Base-by-base conservation (phyloP, 345 rosid genomes). In the Aquilaria yunnanensis region DNA sequence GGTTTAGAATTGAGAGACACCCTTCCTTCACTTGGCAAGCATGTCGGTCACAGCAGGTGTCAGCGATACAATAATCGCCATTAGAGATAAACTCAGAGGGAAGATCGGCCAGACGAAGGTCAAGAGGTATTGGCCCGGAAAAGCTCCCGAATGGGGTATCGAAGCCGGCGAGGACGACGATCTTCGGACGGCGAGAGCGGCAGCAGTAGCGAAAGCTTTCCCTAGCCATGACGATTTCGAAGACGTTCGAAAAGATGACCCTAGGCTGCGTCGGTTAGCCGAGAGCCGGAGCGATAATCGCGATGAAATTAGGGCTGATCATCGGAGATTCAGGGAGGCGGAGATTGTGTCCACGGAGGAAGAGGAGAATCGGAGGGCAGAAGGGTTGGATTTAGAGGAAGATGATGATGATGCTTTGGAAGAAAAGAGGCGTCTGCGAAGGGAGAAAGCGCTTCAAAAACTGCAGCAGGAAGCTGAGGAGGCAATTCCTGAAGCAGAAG, bases 11-110 rank as follows among this genome's bases (percentile, higher is more conserved):
- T 37, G 5, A 1, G 43, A 37, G 43, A 0, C 43, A 37, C 5
- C 43, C 43, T 37, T 37, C 43, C 8, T 37, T 37, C 43, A 37
- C 5, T 37, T 9, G 43, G 43, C 43, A 49, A 75, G 32, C 43
- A 84, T 87, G 94, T 87, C 90, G 12, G 90, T 87, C 10, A 84
- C 94, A 31, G 90, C 94, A 3, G 94, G 94, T 56, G 88, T 87
- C 5, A 79, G 82, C 59, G 86, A 87, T 56, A 69, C 80, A 10
- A 69, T 82, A 3, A 71, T 84, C n/a, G 88, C 94, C 10, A 55
- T 79, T 16, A 72, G 94, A 57, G 94, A 83, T n/a, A 87, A 84
- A 64, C 83, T 87, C 4, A 76, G 83, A 60, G 90, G 94, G 51
- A 85, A 80, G 61, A 87, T 84, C 56, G 80, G 86, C 11, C 86